These are phyloP conservation scores for Corniculantispora saksenae DNA, from an alignment of 2,329 filamentous ascomycete genomes.

Conservation along the genomic window DNA sequence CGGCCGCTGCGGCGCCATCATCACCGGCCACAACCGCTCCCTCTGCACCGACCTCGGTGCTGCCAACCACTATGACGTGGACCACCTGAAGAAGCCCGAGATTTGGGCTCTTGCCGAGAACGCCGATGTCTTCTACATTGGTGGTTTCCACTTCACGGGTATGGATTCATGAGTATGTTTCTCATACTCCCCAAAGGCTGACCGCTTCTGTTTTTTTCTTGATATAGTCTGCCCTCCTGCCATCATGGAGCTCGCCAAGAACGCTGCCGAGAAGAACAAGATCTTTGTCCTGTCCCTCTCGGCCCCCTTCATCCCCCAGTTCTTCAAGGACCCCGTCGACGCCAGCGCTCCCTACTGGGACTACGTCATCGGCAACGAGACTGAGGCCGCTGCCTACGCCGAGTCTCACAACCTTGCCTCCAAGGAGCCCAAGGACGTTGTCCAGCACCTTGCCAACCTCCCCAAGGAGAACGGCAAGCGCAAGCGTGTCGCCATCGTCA, in stretches of 20 bases:
- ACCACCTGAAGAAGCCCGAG: constrained; percentile 86
- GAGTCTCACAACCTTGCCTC: constrained; percentile 74
- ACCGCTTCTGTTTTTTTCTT: too few relatives aligned
- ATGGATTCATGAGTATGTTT: too few relatives aligned
- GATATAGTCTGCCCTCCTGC: constrained; percentile 82
- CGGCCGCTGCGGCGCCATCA: constrained; percentile 92
- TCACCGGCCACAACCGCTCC: constrained; percentile 93
- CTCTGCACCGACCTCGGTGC: constrained; percentile 94
- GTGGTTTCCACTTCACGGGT: constrained; percentile 92
- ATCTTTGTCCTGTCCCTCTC: constrained; percentile 87
- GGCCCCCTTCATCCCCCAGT: constrained; percentile 92
- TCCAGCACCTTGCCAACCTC: constrained; percentile 79
- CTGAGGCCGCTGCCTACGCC: constrained; percentile 86
- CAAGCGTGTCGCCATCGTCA: constrained; percentile 85
- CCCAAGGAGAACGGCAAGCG: constrained; percentile 90
- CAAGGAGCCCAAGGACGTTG: constrained; percentile 81
- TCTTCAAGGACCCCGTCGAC: constrained; percentile 96
- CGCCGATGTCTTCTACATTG: constrained; percentile 87
- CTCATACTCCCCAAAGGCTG: too few relatives aligned
- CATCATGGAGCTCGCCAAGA: constrained; percentile 84
- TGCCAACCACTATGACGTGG: constrained; percentile 94
- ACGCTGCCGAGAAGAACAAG: constrained; percentile 89
- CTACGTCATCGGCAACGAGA: constrained; percentile 96
- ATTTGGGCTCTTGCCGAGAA: constrained; percentile 91
- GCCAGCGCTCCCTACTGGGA: constrained; percentile 88